phyloP scores from a whole-genome alignment of 768 basidiomycete species.

The Termitomyces sp. region DNA sequence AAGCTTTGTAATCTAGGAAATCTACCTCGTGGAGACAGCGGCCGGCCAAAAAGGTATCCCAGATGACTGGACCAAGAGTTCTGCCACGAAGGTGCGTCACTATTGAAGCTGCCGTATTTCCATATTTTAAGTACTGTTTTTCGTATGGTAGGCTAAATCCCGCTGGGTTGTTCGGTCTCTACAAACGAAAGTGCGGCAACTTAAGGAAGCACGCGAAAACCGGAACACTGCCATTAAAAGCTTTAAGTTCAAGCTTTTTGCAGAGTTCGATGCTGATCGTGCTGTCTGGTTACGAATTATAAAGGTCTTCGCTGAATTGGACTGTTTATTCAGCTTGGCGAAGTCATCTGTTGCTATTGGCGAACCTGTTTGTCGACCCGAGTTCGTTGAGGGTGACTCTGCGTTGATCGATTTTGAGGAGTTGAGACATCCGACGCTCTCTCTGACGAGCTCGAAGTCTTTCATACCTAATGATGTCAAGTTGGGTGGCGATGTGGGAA shows the following conservation, averaged over 20 bases:
- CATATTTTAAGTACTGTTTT: neutral
- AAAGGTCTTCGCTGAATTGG: constrained; percentile 89
- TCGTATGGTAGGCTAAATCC: constrained; percentile 53
- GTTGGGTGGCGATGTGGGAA: constrained; percentile 71
- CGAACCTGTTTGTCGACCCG: constrained; percentile 91
- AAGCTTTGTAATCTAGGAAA: constrained; percentile 53
- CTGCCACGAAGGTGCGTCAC: constrained; percentile 68
- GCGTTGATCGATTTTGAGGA: constrained; percentile 88
- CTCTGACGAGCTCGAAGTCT: constrained; percentile 53
- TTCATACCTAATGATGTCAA: constrained; percentile 95
- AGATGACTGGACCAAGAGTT: constrained; percentile 76
- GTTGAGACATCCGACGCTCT: constrained; percentile 85
- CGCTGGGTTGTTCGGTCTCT: constrained; percentile 81
- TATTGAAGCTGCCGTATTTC: neutral
- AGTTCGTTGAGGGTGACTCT: constrained; percentile 74
- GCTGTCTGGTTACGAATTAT: constrained; percentile 80
- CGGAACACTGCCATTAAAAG: constrained; percentile 74
- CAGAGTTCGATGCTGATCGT: constrained; percentile 80
- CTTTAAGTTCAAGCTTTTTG: constrained; percentile 77
- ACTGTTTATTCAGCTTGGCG: constrained; percentile 90
- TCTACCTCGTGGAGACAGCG: constrained; percentile 81
- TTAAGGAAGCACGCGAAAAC: constrained; percentile 94
- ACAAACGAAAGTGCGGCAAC: constrained; percentile 63
- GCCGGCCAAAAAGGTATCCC: constrained; percentile 64
- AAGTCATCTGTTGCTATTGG: constrained; percentile 88